These are phyloP conservation scores for Cryptococcus sp. DNA, from an alignment of 1,284 basidiomycete genomes.

Conservation along the genomic window DNA sequence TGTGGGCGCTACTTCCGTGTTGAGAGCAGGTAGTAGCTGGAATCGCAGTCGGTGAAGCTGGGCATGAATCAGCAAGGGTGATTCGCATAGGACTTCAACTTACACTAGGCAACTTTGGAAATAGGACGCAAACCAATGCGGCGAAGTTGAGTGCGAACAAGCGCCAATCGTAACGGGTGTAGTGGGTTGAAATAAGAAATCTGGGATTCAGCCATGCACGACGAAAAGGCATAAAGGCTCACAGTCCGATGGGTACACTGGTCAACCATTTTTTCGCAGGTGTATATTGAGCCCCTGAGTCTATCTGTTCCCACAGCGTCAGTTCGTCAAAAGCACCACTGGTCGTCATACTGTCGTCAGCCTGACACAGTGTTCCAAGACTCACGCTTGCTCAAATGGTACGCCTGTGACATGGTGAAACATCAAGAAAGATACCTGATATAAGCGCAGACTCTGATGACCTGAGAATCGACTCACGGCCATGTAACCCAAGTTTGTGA, in stretches of 20 bases:
- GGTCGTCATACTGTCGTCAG: conserved; percentile 49
- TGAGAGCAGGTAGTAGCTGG: conserved; percentile 35
- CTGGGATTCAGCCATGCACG: conserved; percentile 49
- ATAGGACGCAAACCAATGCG: conserved; percentile 73
- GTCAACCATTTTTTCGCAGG: conserved; percentile 98
- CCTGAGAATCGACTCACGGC: conserved; percentile 57
- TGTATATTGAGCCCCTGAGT: conserved; percentile 96
- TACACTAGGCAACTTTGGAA: conserved; percentile 83
- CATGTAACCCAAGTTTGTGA: conserved; percentile 89
- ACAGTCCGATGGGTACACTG: conserved; percentile 85
- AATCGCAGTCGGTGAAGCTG: conserved; percentile 49
- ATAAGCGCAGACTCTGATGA: background rate
- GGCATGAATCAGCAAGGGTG: no score
- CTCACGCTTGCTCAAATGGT: conserved; percentile 72
- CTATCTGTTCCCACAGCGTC: conserved; percentile 99
- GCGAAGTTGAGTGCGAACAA: conserved; percentile 88
- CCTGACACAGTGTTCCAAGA: background rate
- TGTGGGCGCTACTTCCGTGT: conserved; percentile 26
- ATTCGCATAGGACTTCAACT: conserved; percentile 12
- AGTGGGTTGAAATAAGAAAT: conserved; percentile 95
- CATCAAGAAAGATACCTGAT: conserved; percentile 89
- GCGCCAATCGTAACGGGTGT: conserved; percentile 91
- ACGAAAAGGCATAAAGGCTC: conserved; percentile 44
- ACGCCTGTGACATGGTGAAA: conserved; percentile 98
- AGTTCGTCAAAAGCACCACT: conserved; percentile 95